These are phyloP conservation scores for Phialophora verrucosa DNA, from an alignment of 2,329 filamentous ascomycete genomes.

Conservation along the genomic window DNA sequence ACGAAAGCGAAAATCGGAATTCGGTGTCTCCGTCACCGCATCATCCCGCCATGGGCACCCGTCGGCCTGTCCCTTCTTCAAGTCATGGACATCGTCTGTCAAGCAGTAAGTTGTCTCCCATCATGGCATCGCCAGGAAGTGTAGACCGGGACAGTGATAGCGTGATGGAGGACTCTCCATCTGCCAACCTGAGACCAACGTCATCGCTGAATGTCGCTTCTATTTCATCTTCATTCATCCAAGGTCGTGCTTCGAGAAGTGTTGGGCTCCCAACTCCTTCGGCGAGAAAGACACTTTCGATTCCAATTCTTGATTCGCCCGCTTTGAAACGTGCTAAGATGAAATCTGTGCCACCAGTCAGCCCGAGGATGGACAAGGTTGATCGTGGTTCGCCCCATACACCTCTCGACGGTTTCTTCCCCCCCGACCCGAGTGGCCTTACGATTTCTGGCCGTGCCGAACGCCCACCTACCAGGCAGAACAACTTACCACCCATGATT, in stretches of 20 bases:
- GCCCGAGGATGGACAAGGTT: constrained; percentile 64
- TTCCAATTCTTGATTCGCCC: constrained; percentile 41
- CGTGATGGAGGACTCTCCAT: constrained; percentile 44
- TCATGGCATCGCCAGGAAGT: constrained; percentile 40
- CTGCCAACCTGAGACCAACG: constrained; percentile 41
- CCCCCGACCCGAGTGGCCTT: constrained; percentile 79
- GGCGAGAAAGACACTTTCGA: constrained; percentile 45
- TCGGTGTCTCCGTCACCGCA: constrained; percentile 40
- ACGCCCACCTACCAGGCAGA: constrained; percentile 47
- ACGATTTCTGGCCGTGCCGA: constrained; percentile 74
- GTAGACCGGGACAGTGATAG: constrained; percentile 44
- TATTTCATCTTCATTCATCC: constrained; percentile 45
- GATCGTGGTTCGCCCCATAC: constrained; percentile 71
- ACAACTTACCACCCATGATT: constrained; percentile 52
- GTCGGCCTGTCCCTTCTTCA: constrained; percentile 35
- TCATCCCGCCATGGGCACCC: constrained; percentile 35
- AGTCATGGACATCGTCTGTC: constrained; percentile 34
- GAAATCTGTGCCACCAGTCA: constrained; percentile 61
- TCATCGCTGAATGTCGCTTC: constrained; percentile 45
- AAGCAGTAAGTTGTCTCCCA: constrained; percentile 48
- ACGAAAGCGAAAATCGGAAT: constrained; percentile 24
- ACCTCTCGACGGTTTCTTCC: constrained; percentile 74
- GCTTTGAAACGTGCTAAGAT: constrained; percentile 61
- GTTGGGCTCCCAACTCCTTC: constrained; percentile 50
- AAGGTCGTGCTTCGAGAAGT: constrained; percentile 48